A percentile compares a stretch with the other conserved stretches of the same genome.
Evolutionary conservation across 768 basidiomycete species (phyloP).

Genomic region (Lactifluus piperatus): DNA sequence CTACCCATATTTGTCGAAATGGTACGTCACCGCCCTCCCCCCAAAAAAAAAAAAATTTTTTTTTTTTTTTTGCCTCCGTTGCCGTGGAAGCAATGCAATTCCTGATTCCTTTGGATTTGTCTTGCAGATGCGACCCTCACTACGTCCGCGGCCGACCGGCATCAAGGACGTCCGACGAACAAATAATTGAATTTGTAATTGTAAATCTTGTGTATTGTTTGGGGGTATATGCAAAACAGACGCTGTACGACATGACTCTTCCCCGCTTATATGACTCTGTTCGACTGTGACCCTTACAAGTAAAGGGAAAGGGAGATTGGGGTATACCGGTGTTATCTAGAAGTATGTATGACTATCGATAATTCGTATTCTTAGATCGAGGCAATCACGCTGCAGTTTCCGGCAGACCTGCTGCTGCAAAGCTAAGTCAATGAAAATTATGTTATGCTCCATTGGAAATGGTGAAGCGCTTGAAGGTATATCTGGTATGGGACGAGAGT

Average conservation of each 20-base stretch:
- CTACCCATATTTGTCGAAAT: slow-evolving; percentile 89
- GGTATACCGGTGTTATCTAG: slow-evolving; percentile 17
- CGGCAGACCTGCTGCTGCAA: slow-evolving; percentile 17
- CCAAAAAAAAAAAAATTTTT: too few species aligned
- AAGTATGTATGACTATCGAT: slow-evolving; percentile 10
- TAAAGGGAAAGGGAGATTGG: background rate
- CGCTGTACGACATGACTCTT: background rate
- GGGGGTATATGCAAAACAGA: background rate
- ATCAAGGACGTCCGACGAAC: background rate
- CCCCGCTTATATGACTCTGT: background rate
- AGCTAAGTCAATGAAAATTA: slow-evolving; percentile 17
- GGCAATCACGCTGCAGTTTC: background rate
- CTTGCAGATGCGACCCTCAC: slow-evolving; percentile 14
- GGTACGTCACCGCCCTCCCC: slow-evolving; percentile 43
- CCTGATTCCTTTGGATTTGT: background rate
- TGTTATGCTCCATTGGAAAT: slow-evolving; percentile 48
- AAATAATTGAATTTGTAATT: background rate
- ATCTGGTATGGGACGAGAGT: slow-evolving; percentile 35
- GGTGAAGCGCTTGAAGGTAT: slow-evolving; percentile 73
- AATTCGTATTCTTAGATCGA: slow-evolving; percentile 13
- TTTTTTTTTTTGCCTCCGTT: background rate
- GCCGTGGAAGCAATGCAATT: background rate
- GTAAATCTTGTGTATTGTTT: background rate
- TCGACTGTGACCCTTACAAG: slow-evolving; percentile 8
- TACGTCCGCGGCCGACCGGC: background rate